phyloP scores from a whole-genome alignment of 768 basidiomycete species.

The Calocera cornea region DNA sequence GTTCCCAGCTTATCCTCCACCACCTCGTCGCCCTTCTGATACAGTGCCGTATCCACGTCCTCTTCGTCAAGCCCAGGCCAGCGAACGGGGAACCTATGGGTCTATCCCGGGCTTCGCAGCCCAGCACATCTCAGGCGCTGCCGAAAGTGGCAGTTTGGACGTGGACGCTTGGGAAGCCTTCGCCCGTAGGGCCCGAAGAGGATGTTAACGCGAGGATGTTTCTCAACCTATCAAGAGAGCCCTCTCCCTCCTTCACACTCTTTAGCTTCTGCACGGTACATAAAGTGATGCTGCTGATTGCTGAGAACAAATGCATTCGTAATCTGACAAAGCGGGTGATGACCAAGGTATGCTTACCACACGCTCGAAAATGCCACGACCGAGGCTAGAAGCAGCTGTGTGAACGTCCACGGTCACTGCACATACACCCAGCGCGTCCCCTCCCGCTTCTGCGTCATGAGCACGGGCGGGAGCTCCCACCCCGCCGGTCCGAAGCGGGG shows the following conservation, averaged over 20 bases:
- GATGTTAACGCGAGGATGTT: background rate
- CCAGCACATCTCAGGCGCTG: background rate
- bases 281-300: too few species aligned
- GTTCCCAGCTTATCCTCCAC: background rate
- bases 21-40: too few species aligned
- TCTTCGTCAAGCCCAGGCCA: too few species aligned
- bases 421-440: conserved; percentile 26
- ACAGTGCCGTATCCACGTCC: background rate
- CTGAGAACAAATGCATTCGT: background rate
- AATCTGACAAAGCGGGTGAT: background rate
- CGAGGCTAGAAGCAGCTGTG: too few species aligned
- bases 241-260: background rate
- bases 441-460: conserved; percentile 25
- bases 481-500: conserved; percentile 75
- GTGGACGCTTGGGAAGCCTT: background rate
- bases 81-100: too few species aligned
- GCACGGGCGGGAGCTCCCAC: conserved; percentile 79
- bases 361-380: too few species aligned
- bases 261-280: too few species aligned
- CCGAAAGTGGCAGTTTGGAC: background rate
- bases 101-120: too few species aligned
- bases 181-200: too few species aligned
- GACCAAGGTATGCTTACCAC: background rate
- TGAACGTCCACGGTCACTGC: background rate
- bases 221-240: background rate